Evolutionary conservation across 352 stramenopile species (phyloP).

Genomic region (Phytophthora agathidicida): DNA sequence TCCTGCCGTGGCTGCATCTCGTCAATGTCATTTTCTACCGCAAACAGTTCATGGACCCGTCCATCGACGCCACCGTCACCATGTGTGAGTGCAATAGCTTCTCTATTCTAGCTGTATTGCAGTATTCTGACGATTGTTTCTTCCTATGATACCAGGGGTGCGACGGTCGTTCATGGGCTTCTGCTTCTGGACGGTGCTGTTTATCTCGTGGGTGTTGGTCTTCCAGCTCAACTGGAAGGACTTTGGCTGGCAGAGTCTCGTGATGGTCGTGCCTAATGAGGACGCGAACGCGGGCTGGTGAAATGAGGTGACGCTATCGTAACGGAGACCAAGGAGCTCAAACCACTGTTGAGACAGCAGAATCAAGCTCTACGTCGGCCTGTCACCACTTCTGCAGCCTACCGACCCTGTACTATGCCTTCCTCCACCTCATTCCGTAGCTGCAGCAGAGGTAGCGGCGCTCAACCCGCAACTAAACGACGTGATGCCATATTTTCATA

Average conservation of each 20-base stretch:
- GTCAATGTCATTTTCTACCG: slow-evolving; percentile 87
- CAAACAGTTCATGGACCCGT: slow-evolving; percentile 78
- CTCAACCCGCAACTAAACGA: background rate
- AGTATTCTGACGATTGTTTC: background rate
- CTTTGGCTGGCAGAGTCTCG: slow-evolving; percentile 78
- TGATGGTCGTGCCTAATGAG: slow-evolving; percentile 75
- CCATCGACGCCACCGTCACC: slow-evolving; percentile 69
- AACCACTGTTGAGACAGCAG: background rate
- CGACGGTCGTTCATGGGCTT: slow-evolving; percentile 79
- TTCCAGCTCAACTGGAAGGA: slow-evolving; percentile 90
- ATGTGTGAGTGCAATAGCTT: slow-evolving; percentile 55
- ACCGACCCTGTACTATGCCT: slow-evolving; percentile 26
- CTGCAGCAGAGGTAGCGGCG: slow-evolving; percentile 5
- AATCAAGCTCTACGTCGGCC: background rate
- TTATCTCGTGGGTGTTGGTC: slow-evolving; percentile 75
- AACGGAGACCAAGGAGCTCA: too few species aligned
- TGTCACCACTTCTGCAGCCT: background rate
- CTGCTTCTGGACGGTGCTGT: slow-evolving; percentile 71
- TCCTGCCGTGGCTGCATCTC: slow-evolving; percentile 84
- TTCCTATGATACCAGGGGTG: slow-evolving; percentile 48
- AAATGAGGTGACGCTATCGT: slow-evolving; percentile 8
- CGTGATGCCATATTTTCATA: slow-evolving; percentile 9
- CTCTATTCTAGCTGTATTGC: background rate
- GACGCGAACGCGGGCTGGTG: slow-evolving; percentile 78
- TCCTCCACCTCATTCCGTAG: slow-evolving; percentile 7